Conservation (phyloP, 1,284 basidiomycete species). For the Phlebopus sp. region DNA sequence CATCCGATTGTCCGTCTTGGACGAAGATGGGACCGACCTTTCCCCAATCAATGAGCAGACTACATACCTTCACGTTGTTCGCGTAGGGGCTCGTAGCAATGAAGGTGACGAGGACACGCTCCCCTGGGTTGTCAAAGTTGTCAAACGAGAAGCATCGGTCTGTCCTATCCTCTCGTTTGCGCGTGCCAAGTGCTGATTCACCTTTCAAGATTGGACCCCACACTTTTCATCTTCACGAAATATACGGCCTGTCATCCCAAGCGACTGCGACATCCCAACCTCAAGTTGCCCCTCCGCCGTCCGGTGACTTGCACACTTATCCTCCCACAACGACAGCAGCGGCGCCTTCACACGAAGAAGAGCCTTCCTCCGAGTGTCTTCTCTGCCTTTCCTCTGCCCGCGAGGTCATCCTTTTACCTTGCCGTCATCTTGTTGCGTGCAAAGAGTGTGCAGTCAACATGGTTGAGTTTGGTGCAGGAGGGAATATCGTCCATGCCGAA, state of each 20-base stretch:
- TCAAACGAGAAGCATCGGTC: slow-evolving; percentile 82
- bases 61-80: slow-evolving; percentile 82
- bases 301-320: slow-evolving; percentile 43
- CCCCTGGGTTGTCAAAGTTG: slow-evolving; percentile 86
- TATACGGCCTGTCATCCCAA: slow-evolving; percentile 79
- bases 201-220: slow-evolving; percentile 74
- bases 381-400: slow-evolving; percentile 82
- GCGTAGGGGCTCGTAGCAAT: slow-evolving; percentile 49
- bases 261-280: slow-evolving; percentile 40
- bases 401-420: slow-evolving; percentile 87
- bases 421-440: slow-evolving; percentile 88
- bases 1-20: slow-evolving; percentile 75
- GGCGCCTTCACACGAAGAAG: slow-evolving; percentile 52
- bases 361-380: slow-evolving; percentile 82
- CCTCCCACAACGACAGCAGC: slow-evolving; percentile 44
- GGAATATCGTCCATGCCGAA: slow-evolving; percentile 65
- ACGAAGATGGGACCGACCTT: slow-evolving; percentile 64
- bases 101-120: slow-evolving; percentile 46
- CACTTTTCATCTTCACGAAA: slow-evolving; percentile 90
- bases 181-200: slow-evolving; percentile 8
- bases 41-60: slow-evolving; percentile 76
- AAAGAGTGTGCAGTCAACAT: slow-evolving; percentile 90
- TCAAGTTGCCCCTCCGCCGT: slow-evolving; percentile 39
- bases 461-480: slow-evolving; percentile 92
- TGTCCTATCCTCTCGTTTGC: slow-evolving; percentile 10